Base-by-base conservation (phyloP, 2,329 filamentous ascomycete genomes). In the Phyllosticta paracitricarpa region DNA sequence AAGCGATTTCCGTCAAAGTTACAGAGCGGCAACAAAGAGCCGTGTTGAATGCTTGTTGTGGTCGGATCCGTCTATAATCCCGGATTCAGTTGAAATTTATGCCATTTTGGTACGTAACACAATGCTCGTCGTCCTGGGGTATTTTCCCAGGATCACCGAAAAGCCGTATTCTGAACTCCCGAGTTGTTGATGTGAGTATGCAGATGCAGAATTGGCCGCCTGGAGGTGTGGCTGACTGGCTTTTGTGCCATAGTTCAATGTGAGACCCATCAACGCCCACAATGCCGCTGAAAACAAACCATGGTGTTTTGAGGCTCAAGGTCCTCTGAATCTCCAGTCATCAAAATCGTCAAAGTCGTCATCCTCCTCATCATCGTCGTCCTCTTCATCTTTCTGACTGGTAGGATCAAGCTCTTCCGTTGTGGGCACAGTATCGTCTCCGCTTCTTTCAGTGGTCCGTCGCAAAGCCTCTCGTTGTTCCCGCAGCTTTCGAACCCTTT, bases 401-500 rank as follows among this genome's bases (percentile, higher is more conserved):
- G 61, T 61, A 33, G 58, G 30, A 12, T 62, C 54, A 19, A 66
- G 66, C 53, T 57, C 40, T 25, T n/a, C 56, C 3, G 56, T 25
- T 12, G 10, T 8, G 65, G 60, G 2, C 40, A 6, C 59, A 57
- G 24, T 64, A 63, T 17, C 40, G 3, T 61, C 58, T 22, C 54
- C 53, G 3, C 25, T 30, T 35, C 63, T 62, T 60, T 61, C 59
- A 59, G 63, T 68, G 24, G 68, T 64, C 22, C 57, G 65, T 22
- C 75, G 70, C 33, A 81, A 64, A 3, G 72, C 73, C 64, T 80
- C 78, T 51, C 78, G 69, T 66, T 76, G 75, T 64, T 79, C 76
- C 12, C 77, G 74, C 52, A 81, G 65, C 65, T 68, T 74, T 66
- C 70, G 75, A 35, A 78, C 73, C 54, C 78, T 67, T 64, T 75